Base-by-base conservation (phyloP, 2,329 filamentous ascomycete genomes). In the Gyromitra esculenta region DNA sequence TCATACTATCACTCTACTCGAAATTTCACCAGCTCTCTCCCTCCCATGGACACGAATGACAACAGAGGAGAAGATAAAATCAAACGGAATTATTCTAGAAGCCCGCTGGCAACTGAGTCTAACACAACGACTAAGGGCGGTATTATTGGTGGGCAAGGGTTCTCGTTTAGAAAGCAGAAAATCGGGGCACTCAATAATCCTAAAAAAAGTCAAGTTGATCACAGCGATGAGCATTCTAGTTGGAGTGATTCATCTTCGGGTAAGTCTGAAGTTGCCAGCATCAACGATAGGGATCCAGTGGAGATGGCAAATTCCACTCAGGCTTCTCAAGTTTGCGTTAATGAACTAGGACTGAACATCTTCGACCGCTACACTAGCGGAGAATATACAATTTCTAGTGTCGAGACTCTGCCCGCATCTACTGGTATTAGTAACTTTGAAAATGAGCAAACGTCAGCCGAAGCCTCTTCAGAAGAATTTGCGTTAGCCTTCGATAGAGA, bases 101-200 rank as follows among this genome's bases (percentile, higher is more conserved):
- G 13, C 7, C 37, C 15, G 7, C 7, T 11, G 9, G 6, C 15
- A 45, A 37, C 11, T 15, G 21, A 5, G 25, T 21, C n/a, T 48
- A 43, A 15, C 13, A 39, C 35, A n/a, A 6, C n/a, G 6, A 31
- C 9, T 56, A 35, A 35, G 35, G 21, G 7, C 3, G 62, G 41
- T n/a, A 48, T 63, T 3, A 39, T 21, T 18, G 18, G 41, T 31
- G 25, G 21, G 6, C 37, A 43, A 15, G 43, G 15, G 5, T 69
- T 74, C 52, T 63, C 64, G 9, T 74, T 74, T 5, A 69, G 56
- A 54, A 74, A 69, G 13, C 56, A 56, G 9, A 52, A 52, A 63
- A 69, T 74, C n/a, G 13, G 11, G 57, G 41, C 5, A 31, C 18
- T 45, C 5, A 18, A 5, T 31, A 70, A 5, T 11, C 15, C 13